Evolutionary conservation across 352 stramenopile genomes (phyloP).

Genomic region (Globisporangium middletonii): DNA sequence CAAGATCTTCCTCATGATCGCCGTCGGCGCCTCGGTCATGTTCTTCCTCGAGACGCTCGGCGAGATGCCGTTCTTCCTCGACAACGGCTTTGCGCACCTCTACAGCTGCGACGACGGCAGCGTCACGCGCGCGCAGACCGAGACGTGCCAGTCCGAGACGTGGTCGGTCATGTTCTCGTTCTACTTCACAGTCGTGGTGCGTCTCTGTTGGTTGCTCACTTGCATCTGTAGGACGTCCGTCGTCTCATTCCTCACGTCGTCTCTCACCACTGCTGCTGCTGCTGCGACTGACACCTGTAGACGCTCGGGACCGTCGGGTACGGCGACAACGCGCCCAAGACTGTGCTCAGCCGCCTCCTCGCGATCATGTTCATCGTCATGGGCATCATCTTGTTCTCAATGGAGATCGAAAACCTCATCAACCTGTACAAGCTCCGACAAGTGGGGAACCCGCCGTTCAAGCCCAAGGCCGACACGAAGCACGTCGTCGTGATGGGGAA

Average conservation of each 20-base stretch:
- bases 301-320: slow-evolving; percentile 87
- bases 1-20: slow-evolving; percentile 81
- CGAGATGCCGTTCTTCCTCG: slow-evolving; percentile 69
- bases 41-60: slow-evolving; percentile 87
- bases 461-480: slow-evolving; percentile 51
- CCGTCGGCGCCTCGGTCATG: slow-evolving; percentile 72
- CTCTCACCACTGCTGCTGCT: neutral
- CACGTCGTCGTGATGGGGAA: slow-evolving; percentile 84
- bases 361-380: slow-evolving; percentile 88
- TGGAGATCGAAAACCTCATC: slow-evolving; percentile 87
- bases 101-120: slow-evolving; percentile 63
- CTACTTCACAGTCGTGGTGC: slow-evolving; percentile 85
- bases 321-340: slow-evolving; percentile 79
- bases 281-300: slow-evolving; percentile 12
- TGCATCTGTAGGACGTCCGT: neutral
- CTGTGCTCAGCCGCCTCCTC: slow-evolving; percentile 73
- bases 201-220: slow-evolving; percentile 7
- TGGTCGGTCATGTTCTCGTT: slow-evolving; percentile 89
- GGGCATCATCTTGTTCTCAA: slow-evolving; percentile 83
- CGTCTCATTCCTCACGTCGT: neutral
- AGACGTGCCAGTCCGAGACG: slow-evolving; percentile 47
- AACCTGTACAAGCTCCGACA: slow-evolving; percentile 77
- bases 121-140: slow-evolving; percentile 41
- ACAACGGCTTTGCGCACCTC: slow-evolving; percentile 79
- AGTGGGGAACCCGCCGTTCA: slow-evolving; percentile 76